These are phyloP conservation scores for Chlorella vulgaris DNA, from an alignment of 139 green algal species.

Conservation along the genomic window DNA sequence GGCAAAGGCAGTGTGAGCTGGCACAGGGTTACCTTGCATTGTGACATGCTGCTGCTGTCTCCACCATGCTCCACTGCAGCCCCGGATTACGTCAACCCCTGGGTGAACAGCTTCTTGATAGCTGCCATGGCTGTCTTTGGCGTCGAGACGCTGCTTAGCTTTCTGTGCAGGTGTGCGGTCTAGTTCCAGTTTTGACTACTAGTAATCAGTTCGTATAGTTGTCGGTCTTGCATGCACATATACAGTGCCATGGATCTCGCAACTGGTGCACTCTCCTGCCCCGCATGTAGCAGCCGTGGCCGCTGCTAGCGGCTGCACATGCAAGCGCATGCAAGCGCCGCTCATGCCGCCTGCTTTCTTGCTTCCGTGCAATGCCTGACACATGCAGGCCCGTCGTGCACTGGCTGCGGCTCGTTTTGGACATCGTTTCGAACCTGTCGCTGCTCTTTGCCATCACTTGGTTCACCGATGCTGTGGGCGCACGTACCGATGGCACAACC, in stretches of 20 bases:
- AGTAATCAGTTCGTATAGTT: too few species aligned
- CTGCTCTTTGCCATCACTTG: slow-evolving; percentile 33
- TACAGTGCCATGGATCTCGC: too few species aligned
- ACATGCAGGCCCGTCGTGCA: background rate
- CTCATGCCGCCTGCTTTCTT: too few species aligned
- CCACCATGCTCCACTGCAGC: slow-evolving; percentile 1
- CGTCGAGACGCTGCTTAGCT: background rate
- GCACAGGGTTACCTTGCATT: too few species aligned
- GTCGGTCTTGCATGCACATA: background rate
- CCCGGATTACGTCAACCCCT: slow-evolving; percentile 8
- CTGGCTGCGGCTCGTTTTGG: background rate
- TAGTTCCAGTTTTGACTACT: too few species aligned
- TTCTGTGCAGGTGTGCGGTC: slow-evolving; percentile 11
- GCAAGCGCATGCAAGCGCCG: too few species aligned
- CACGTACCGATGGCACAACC: slow-evolving; percentile 11
- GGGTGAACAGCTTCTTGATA: slow-evolving; percentile 17
- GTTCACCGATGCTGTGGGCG: slow-evolving; percentile 9
- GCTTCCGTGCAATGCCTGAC: background rate
- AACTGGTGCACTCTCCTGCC: too few species aligned
- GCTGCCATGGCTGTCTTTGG: slow-evolving; percentile 23
- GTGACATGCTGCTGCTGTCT: too few species aligned
- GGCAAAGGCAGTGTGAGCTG: too few species aligned
- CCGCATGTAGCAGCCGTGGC: too few species aligned
- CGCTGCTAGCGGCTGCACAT: too few species aligned
- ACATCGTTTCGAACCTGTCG: slow-evolving; percentile 10